Evolutionary conservation across 768 basidiomycete genomes (phyloP).

Genomic region (Leccinum broughii): DNA sequence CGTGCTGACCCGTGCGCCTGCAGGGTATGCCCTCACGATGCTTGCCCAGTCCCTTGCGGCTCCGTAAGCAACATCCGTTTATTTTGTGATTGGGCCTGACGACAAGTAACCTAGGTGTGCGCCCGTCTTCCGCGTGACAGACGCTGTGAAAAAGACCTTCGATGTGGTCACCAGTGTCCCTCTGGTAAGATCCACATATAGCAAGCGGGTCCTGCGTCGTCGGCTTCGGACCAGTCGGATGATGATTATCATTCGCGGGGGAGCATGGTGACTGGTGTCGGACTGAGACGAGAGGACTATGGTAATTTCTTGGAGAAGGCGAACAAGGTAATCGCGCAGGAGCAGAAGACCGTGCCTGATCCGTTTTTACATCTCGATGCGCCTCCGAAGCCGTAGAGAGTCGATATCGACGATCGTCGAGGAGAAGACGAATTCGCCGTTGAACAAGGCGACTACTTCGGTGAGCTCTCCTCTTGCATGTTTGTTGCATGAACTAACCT

Average conservation of each 20-base stretch:
- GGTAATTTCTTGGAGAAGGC: slow-evolving; percentile 83
- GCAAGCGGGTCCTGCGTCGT: slow-evolving; percentile 32
- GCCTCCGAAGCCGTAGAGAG: slow-evolving; percentile 77
- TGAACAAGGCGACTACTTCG: slow-evolving; percentile 91
- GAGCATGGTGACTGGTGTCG: slow-evolving; percentile 27
- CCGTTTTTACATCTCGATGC: slow-evolving; percentile 72
- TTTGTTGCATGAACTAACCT: slow-evolving; percentile 1
- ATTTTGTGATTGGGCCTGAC: not conserved
- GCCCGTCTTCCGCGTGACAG: slow-evolving; percentile 62
- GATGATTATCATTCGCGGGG: slow-evolving; percentile 56
- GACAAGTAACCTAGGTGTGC: slow-evolving; percentile 48
- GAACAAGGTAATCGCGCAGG: slow-evolving; percentile 76
- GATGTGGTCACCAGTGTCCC: slow-evolving; percentile 66
- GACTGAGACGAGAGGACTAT: slow-evolving; percentile 47
- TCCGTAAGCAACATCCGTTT: slow-evolving; percentile 46
- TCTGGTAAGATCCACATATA: slow-evolving; percentile 59
- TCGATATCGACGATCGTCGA: slow-evolving; percentile 90
- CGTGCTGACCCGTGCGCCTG: slow-evolving; percentile 1
- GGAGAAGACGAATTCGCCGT: slow-evolving; percentile 85
- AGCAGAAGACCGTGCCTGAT: slow-evolving; percentile 77
- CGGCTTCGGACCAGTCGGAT: slow-evolving; percentile 56
- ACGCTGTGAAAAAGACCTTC: slow-evolving; percentile 47
- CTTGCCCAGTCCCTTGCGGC: slow-evolving; percentile 65
- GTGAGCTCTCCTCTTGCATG: slow-evolving; percentile 40
- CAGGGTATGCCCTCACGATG: slow-evolving; percentile 55